These are phyloP conservation scores for Panaeolus papilionaceus DNA, from an alignment of 768 basidiomycete species.

Conservation along the genomic window DNA sequence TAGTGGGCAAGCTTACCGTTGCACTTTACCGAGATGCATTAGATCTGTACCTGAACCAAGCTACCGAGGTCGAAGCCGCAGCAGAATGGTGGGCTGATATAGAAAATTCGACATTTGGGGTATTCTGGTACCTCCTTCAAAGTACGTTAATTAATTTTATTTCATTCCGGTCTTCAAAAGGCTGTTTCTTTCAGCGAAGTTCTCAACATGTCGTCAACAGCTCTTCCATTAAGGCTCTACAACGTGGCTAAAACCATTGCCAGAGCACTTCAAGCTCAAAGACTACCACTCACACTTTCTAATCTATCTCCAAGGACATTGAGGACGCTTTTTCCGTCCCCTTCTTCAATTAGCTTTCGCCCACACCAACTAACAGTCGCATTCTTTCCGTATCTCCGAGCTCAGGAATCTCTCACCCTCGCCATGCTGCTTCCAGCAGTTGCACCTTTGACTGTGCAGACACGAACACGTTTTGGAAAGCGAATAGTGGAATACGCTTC, in stretches of 20 bases:
- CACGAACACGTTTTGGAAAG: constrained; percentile 10
- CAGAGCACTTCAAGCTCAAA: constrained; percentile 46
- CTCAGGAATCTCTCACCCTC: constrained; percentile 27
- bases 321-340: constrained; percentile 52
- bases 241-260: constrained; percentile 46
- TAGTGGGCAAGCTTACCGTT: constrained; percentile 6
- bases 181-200: constrained; percentile 23
- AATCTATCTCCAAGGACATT: constrained; percentile 55
- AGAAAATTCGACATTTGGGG: constrained; percentile 61
- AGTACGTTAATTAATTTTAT: constrained; percentile 53
- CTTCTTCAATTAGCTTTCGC: constrained; percentile 47
- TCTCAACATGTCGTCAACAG: constrained; percentile 34
- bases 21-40: constrained; percentile 68
- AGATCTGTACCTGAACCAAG: constrained; percentile 68
- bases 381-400: constrained; percentile 68
- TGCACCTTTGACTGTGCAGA: constrained; percentile 5
- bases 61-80: constrained; percentile 73
- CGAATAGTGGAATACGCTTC: constrained; percentile 22
- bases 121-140: constrained; percentile 76
- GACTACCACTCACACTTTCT: constrained; percentile 53
- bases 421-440: constrained; percentile 28
- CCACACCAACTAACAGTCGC: constrained; percentile 59
- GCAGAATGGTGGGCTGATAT: constrained; percentile 86
- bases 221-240: constrained; percentile 49
- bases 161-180: constrained; percentile 8